These are phyloP conservation scores for Lyophyllum shimeji DNA, from an alignment of 768 basidiomycete genomes.

Conservation along the genomic window DNA sequence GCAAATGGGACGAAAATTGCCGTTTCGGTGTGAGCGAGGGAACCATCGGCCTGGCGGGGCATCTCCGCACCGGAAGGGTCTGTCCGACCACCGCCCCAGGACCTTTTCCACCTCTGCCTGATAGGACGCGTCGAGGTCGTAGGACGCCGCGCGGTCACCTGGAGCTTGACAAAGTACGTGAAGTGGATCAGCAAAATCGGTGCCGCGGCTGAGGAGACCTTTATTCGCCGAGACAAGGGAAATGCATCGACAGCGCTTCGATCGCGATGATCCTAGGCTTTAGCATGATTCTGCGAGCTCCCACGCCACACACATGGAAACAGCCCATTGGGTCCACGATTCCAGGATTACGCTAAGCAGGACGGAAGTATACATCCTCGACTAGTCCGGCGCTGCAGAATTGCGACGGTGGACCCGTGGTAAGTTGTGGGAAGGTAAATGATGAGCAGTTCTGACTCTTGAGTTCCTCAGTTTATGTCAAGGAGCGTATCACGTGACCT, in stretches of 20 bases:
- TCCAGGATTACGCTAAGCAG: neutral
- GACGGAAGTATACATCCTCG: neutral
- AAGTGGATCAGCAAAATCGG: slow-evolving; percentile 13
- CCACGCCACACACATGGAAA: slow-evolving; percentile 14
- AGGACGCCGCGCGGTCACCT: slow-evolving; percentile 11
- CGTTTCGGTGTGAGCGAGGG: slow-evolving; percentile 8
- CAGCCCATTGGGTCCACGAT: neutral
- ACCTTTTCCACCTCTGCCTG: neutral
- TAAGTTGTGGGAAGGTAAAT: too few relatives aligned
- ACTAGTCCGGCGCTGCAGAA: neutral
- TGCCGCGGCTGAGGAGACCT: slow-evolving; percentile 17
- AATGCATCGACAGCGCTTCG: slow-evolving; percentile 22
- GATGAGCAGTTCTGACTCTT: too few relatives aligned
- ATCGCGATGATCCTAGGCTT: neutral
- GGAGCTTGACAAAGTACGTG: slow-evolving; percentile 1
- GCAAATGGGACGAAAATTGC: slow-evolving; percentile 9
- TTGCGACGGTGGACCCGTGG: neutral
- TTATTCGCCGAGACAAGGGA: slow-evolving; percentile 20
- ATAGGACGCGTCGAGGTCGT: too few relatives aligned
- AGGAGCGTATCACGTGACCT: too few relatives aligned
- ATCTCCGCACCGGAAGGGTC: slow-evolving; percentile 5
- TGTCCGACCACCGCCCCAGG: neutral
- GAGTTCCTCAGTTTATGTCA: too few relatives aligned
- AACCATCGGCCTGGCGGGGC: slow-evolving; percentile 11
- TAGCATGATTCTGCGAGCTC: slow-evolving; percentile 10